A percentile compares a stretch with the other conserved stretches of the same genome.
These are phyloP conservation scores for Spathaspora boniae DNA, from an alignment of 805 yeast genomes.

Conservation along the genomic window DNA sequence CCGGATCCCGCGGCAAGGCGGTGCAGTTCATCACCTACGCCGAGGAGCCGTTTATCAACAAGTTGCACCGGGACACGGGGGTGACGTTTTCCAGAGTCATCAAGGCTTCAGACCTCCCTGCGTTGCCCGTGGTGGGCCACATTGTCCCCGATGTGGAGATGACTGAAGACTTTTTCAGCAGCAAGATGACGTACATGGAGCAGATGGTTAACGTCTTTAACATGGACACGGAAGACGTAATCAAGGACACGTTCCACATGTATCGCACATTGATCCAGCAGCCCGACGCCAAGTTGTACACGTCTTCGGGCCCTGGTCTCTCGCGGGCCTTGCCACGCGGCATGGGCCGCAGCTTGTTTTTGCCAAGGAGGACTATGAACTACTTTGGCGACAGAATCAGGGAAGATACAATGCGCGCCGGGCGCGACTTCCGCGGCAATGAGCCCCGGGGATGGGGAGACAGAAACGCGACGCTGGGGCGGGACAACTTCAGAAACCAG, in stretches of 20 bases:
- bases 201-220: constrained; percentile 15
- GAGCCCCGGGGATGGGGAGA: no score
- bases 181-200: constrained; percentile 27
- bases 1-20: constrained; percentile 76
- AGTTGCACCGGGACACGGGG: constrained; percentile 47
- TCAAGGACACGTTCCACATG: constrained; percentile 29
- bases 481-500: no score
- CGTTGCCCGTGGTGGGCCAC: constrained; percentile 11
- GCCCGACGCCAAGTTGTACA: no score
- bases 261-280: constrained; percentile 17
- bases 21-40: constrained; percentile 51
- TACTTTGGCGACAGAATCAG: no score
- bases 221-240: constrained; percentile 20
- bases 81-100: constrained; percentile 48
- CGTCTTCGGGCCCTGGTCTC: no score
- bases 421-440: no score
- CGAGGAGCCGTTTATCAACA: constrained; percentile 55
- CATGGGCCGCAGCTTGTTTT: no score
- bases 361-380: no score
- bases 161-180: constrained; percentile 20
- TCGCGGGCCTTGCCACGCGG: no score
- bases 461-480: no score
- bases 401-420: no score
- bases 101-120: constrained; percentile 32
- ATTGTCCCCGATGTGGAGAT: constrained; percentile 17